Evolutionary conservation across 805 yeast species (phyloP).

Genomic region (Ogataea pini): DNA sequence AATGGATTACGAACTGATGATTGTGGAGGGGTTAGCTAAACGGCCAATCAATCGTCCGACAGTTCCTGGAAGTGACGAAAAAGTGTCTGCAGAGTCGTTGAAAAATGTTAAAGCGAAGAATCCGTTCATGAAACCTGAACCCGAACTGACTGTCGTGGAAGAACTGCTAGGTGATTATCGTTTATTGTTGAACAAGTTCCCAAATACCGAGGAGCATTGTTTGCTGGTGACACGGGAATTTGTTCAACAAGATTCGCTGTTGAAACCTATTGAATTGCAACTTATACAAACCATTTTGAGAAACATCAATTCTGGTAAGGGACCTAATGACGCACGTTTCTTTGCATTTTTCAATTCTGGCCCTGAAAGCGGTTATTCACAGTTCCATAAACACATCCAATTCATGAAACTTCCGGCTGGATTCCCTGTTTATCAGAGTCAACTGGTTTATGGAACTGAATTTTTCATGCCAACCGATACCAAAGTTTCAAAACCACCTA

Average conservation of each 20-base stretch:
- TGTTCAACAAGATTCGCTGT: slow-evolving; percentile 68
- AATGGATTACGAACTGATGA: slow-evolving; percentile 34
- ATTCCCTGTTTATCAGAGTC: slow-evolving; percentile 59
- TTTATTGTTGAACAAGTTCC: slow-evolving; percentile 82
- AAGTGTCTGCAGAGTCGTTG: slow-evolving; percentile 38
- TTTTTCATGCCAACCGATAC: slow-evolving; percentile 55
- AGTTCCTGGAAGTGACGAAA: slow-evolving; percentile 35
- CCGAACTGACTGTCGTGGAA: slow-evolving; percentile 62
- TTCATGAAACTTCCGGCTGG: slow-evolving; percentile 68
- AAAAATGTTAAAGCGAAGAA: slow-evolving; percentile 42
- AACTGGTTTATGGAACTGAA: slow-evolving; percentile 43
- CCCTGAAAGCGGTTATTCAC: slow-evolving; percentile 88
- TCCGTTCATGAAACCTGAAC: slow-evolving; percentile 84
- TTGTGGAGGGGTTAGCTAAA: slow-evolving; percentile 34
- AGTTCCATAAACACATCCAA: slow-evolving; percentile 90
- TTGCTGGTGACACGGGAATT: slow-evolving; percentile 76
- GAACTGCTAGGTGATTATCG: slow-evolving; percentile 55
- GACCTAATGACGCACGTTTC: slow-evolving; percentile 47
- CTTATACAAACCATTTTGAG: slow-evolving; percentile 57
- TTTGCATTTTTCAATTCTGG: slow-evolving; percentile 91
- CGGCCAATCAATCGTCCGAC: slow-evolving; percentile 39
- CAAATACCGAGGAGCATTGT: slow-evolving; percentile 77
- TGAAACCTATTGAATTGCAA: slow-evolving; percentile 68
- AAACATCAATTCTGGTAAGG: slow-evolving; percentile 43
- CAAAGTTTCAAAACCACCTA: slow-evolving; percentile 50